Conservation (phyloP, 176 grass and related monocot genomes). For the Hordeum marinum region DNA sequence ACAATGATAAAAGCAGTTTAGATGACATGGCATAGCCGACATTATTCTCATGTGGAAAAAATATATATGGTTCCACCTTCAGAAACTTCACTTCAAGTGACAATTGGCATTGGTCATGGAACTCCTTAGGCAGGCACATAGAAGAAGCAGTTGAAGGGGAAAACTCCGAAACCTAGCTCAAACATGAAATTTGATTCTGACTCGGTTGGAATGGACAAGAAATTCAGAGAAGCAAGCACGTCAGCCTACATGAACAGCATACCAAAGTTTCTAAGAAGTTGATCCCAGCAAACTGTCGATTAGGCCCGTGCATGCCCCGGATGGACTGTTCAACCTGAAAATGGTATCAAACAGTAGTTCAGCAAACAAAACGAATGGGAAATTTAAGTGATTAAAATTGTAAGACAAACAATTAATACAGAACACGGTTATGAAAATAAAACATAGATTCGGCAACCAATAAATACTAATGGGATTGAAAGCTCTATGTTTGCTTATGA, state of each 20-base stretch:
- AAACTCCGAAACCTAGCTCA: constrained; percentile 85
- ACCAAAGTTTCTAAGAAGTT: constrained; percentile 91
- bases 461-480: background rate
- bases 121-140: constrained; percentile 90
- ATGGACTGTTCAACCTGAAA: constrained; percentile 94
- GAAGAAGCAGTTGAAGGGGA: constrained; percentile 85
- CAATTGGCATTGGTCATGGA: constrained; percentile 73
- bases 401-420: background rate
- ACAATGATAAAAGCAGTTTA: constrained; percentile 26
- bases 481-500: constrained; percentile 9
- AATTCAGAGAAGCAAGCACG: background rate
- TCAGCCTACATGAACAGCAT: constrained; percentile 21
- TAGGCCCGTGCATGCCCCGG: constrained; percentile 53
- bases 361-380: background rate
- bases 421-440: background rate
- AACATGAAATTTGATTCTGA: constrained; percentile 15
- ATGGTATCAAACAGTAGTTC: constrained; percentile 26
- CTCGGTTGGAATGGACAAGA: constrained; percentile 5
- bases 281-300: constrained; percentile 66
- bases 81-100: constrained; percentile 88
- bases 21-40: constrained; percentile 1
- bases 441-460: background rate
- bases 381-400: constrained; percentile 2
- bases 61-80: constrained; percentile 47
- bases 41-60: constrained; percentile 12